These are phyloP conservation scores for Phytophthora boehmeriae DNA, from an alignment of 352 stramenopile species.

Conservation along the genomic window DNA sequence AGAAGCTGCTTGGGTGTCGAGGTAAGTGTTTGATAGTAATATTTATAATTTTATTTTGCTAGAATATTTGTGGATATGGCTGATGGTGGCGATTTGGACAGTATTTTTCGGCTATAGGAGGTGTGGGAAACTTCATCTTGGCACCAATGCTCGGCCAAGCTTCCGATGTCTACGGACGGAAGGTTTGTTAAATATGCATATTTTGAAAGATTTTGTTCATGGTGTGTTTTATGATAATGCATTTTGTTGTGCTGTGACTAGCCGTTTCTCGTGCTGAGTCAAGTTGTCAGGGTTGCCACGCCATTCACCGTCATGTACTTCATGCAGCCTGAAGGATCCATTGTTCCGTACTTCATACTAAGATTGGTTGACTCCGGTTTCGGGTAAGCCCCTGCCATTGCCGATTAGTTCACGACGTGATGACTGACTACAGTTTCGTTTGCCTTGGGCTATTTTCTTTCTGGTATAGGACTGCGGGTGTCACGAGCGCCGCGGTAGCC, in stretches of 20 bases:
- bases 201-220: no score
- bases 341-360: slow-evolving; percentile 66
- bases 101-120: slow-evolving; percentile 73
- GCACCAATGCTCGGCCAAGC: slow-evolving; percentile 74
- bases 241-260: slow-evolving; percentile 18
- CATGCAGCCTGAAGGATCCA: slow-evolving; percentile 53
- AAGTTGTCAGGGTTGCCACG: slow-evolving; percentile 57
- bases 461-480: slow-evolving; percentile 47
- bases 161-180: slow-evolving; percentile 78
- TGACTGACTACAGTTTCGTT: neutral
- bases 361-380: slow-evolving; percentile 62
- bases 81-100: slow-evolving; percentile 15
- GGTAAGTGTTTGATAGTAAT: slow-evolving; percentile 29
- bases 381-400: slow-evolving; percentile 34
- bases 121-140: slow-evolving; percentile 64
- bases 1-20: slow-evolving; percentile 73
- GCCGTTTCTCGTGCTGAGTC: slow-evolving; percentile 70
- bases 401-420: neutral
- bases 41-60: neutral
- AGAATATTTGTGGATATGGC: neutral
- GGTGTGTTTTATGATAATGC: neutral
- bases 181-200: slow-evolving; percentile 39
- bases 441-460: neutral
- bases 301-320: slow-evolving; percentile 81
- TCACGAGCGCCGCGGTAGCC: slow-evolving; percentile 63